These are phyloP conservation scores for Talaromyces sp. DNA, from an alignment of 2,329 filamentous ascomycete species.

Conservation along the genomic window DNA sequence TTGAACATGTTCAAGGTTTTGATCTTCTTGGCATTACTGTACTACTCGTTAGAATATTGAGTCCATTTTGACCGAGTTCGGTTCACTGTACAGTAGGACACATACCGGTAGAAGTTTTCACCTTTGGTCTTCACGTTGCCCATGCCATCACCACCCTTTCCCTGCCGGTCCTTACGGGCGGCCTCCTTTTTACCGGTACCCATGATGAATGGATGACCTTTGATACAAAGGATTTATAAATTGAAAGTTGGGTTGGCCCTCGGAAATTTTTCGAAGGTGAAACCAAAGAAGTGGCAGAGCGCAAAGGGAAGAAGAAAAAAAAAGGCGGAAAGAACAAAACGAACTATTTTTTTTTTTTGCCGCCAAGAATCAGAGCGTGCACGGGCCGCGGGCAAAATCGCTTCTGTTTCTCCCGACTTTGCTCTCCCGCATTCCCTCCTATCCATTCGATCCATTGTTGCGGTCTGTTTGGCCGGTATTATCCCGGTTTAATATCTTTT, in stretches of 20 bases:
- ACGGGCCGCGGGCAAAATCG: constrained; percentile 45
- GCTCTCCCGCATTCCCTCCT: constrained; percentile 23
- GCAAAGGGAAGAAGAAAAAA: constrained; percentile 35
- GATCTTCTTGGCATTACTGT: constrained; percentile 75
- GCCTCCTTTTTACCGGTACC: constrained; percentile 92
- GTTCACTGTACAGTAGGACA: constrained; percentile 40
- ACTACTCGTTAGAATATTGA: constrained; percentile 14
- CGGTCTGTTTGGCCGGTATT: constrained; percentile 6
- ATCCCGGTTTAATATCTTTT: constrained; percentile 1
- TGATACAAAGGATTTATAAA: constrained; percentile 20
- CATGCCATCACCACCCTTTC: constrained; percentile 83
- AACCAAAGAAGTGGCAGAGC: constrained; percentile 34
- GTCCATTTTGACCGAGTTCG: background rate
- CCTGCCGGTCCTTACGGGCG: constrained; percentile 78
- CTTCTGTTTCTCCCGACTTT: constrained; percentile 35
- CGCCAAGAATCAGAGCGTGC: constrained; percentile 38
- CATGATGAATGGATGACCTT: constrained; percentile 57
- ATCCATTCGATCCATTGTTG: constrained; percentile 7
- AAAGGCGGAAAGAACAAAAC: constrained; percentile 26
- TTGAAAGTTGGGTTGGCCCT: constrained; percentile 22
- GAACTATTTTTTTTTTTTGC: constrained; percentile 37
- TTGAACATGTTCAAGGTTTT: constrained; percentile 90
- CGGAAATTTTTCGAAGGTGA: constrained; percentile 32
- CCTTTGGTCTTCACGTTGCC: constrained; percentile 90
- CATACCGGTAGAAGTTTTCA: constrained; percentile 92